phyloP scores from a whole-genome alignment of 345 rosid species.

The Populus nigra region DNA sequence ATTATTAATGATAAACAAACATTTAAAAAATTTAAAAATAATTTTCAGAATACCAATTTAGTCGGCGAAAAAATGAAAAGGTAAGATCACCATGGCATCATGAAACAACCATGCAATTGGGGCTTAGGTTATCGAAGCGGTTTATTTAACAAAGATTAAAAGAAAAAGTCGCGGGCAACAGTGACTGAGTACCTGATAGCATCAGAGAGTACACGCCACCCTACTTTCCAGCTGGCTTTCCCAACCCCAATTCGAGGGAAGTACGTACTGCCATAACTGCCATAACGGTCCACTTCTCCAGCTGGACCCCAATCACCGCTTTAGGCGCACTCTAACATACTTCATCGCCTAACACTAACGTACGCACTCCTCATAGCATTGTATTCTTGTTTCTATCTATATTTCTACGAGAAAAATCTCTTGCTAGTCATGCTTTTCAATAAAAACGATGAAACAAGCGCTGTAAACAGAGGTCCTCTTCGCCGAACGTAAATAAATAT shows the following conservation, averaged over 20 bases:
- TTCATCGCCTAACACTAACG: background rate
- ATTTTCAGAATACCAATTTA: no score
- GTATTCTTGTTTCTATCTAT: background rate
- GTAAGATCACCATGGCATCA: background rate
- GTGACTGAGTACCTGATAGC: background rate
- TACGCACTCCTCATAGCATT: background rate
- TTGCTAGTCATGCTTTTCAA: background rate
- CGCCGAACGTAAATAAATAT: background rate
- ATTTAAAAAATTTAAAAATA: no score
- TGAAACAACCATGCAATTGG: background rate
- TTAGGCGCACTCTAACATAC: background rate
- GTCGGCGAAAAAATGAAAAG: background rate
- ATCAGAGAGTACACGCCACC: background rate
- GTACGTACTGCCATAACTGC: slow-evolving; percentile 29
- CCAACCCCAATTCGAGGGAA: slow-evolving; percentile 27
- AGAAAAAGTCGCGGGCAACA: background rate
- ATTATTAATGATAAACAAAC: no score
- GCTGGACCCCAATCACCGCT: slow-evolving; percentile 54
- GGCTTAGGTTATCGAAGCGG: background rate
- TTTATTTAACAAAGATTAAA: background rate
- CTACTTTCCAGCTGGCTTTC: slow-evolving; percentile 48
- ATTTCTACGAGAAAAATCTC: background rate
- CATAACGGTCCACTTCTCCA: slow-evolving; percentile 59
- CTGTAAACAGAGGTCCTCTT: background rate
- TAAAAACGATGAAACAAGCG: background rate